Evolutionary conservation across 345 rosid species (phyloP).

Genomic region (Viola odorata): DNA sequence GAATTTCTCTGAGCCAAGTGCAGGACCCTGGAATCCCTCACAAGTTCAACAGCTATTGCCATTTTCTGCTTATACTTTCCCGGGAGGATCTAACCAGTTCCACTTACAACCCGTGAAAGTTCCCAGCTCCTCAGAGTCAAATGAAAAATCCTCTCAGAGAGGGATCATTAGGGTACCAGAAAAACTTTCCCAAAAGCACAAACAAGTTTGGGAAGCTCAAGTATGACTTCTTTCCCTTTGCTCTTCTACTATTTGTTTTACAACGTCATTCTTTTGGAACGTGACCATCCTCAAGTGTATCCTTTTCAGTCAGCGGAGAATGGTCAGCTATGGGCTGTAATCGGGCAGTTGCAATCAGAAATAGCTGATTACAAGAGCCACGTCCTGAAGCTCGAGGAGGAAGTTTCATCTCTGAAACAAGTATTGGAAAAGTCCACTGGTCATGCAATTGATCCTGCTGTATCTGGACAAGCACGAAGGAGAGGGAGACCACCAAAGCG

Average conservation of each 20-base stretch:
- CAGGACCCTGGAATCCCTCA: conserved; percentile 36
- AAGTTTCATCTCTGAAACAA: conserved; percentile 29
- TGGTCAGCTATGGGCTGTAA: conserved; percentile 26
- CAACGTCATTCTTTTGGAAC: neutral
- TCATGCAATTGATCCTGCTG: conserved; percentile 11
- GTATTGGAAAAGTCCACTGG: conserved; percentile 9
- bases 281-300: neutral
- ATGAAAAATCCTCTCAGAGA: conserved; percentile 21
- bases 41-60: conserved; percentile 29
- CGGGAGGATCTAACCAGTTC: conserved; percentile 18
- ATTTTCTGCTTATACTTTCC: conserved; percentile 2
- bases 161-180: conserved; percentile 25
- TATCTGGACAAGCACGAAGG: conserved; percentile 21
- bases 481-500: conserved; percentile 33
- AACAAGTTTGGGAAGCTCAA: conserved; percentile 41
- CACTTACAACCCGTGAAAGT: conserved; percentile 9
- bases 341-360: conserved; percentile 35
- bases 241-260: neutral
- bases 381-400: conserved; percentile 27
- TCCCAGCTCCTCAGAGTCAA: conserved; percentile 17
- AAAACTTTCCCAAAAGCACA: conserved; percentile 42
- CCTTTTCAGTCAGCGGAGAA: conserved; percentile 31
- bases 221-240: conserved; percentile 17
- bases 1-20: conserved; percentile 12
- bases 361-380: conserved; percentile 29